Evolutionary conservation across 176 grass and related monocot species (phyloP).

Genomic region (Pontederia crassipes): DNA sequence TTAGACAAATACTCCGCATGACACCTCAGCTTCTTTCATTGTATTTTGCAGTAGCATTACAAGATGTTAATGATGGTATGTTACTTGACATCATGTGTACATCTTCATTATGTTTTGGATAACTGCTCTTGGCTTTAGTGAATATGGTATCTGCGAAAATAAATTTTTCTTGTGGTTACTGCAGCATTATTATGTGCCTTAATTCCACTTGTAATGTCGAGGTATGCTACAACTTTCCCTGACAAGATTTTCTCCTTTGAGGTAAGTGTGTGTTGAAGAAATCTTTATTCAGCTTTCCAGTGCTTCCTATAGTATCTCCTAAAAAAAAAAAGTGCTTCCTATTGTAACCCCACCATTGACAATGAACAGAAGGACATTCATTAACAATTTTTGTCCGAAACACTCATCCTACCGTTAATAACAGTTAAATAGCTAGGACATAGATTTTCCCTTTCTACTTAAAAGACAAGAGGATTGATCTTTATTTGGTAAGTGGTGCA

Average conservation of each 20-base stretch:
- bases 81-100: constrained; percentile 22
- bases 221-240: constrained; percentile 83
- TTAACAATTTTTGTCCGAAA: no score
- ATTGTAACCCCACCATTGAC: not conserved
- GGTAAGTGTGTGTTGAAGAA: constrained; percentile 27
- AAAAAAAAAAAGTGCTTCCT: no score
- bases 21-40: constrained; percentile 58
- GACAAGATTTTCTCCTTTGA: constrained; percentile 87
- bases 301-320: not conserved
- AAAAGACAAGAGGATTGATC: no score
- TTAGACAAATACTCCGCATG: constrained; percentile 75
- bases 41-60: constrained; percentile 56
- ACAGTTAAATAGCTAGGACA: no score
- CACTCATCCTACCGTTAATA: no score
- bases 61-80: constrained; percentile 67
- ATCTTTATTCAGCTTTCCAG: not conserved
- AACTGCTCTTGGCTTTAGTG: not conserved
- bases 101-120: constrained; percentile 1
- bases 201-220: constrained; percentile 82
- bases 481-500: no score
- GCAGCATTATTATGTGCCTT: constrained; percentile 88
- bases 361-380: no score
- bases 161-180: constrained; percentile 10
- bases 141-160: not conserved
- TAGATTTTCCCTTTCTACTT: no score